phyloP scores from a whole-genome alignment of 1,284 basidiomycete genomes.

The Cryptococcus sp. region DNA sequence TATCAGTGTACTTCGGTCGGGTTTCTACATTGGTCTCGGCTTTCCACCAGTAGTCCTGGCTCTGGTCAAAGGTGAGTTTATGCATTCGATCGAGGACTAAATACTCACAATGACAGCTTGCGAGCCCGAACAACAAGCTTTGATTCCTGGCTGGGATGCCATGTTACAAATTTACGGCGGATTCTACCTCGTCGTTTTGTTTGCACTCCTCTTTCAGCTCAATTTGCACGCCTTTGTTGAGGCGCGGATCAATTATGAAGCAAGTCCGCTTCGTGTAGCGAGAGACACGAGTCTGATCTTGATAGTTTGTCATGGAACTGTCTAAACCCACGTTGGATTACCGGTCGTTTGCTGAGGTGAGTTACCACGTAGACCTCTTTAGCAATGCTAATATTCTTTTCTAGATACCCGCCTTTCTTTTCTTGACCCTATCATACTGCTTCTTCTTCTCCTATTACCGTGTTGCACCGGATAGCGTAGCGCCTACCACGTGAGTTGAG shows the following conservation, averaged over 20 bases:
- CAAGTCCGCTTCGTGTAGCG: slow-evolving; percentile 30
- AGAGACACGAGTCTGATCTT: slow-evolving; percentile 61
- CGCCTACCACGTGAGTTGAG: slow-evolving; percentile 49
- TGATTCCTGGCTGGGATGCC: slow-evolving; percentile 66
- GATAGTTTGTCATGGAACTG: slow-evolving; percentile 81
- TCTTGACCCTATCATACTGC: slow-evolving; percentile 70
- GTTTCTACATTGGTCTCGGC: slow-evolving; percentile 69
- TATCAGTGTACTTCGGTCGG: slow-evolving; percentile 68
- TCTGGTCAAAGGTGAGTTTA: slow-evolving; percentile 59
- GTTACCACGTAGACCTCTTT: slow-evolving; percentile 7
- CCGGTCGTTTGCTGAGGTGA: slow-evolving; percentile 74
- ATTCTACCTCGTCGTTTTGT: slow-evolving; percentile 68
- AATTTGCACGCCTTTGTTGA: slow-evolving; percentile 75
- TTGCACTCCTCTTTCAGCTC: slow-evolving; percentile 70
- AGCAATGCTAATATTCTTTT: background rate
- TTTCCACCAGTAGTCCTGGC: slow-evolving; percentile 71
- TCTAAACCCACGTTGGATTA: slow-evolving; percentile 72
- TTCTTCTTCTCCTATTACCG: slow-evolving; percentile 79
- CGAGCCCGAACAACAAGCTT: slow-evolving; percentile 55
- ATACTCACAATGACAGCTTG: slow-evolving; percentile 50
- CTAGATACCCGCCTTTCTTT: slow-evolving; percentile 72
- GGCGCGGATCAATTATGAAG: slow-evolving; percentile 71
- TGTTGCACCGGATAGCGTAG: slow-evolving; percentile 53
- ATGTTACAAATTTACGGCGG: slow-evolving; percentile 77
- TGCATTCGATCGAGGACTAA: background rate